Conservation (phyloP, 2,329 filamentous ascomycete genomes). For the Cladosporium colombiae region DNA sequence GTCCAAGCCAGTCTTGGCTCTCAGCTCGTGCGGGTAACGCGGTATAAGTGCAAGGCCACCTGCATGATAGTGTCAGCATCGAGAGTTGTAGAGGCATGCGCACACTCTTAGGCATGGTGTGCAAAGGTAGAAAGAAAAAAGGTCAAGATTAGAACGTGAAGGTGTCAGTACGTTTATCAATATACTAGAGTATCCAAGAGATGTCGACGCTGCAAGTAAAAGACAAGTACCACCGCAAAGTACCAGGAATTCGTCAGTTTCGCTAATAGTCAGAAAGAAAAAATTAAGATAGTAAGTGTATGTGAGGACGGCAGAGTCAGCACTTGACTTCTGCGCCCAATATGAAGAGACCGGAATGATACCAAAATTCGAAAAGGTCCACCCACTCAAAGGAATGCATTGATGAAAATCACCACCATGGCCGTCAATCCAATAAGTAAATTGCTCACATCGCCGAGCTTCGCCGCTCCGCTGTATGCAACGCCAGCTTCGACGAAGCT, state of each 20-base stretch:
- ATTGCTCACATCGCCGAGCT: background rate
- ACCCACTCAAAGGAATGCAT: background rate
- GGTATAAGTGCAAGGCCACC: background rate
- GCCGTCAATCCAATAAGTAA: background rate
- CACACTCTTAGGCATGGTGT: background rate
- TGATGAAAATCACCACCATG: background rate
- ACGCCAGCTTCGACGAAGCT: constrained; percentile 44
- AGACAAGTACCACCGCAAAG: background rate
- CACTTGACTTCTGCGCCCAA: constrained; percentile 5
- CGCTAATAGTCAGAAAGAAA: background rate
- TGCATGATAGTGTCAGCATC: too few species aligned
- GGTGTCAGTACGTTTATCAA: background rate
- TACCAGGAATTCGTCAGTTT: background rate
- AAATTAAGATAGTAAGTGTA: background rate
- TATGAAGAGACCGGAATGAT: background rate
- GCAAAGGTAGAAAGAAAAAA: background rate
- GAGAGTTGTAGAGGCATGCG: too few species aligned
- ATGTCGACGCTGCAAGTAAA: background rate
- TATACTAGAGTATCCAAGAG: background rate
- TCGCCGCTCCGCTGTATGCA: background rate
- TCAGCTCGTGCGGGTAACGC: background rate
- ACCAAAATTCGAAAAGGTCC: background rate
- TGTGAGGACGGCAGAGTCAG: background rate
- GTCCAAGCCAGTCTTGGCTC: background rate
- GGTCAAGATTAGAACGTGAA: background rate